Base-by-base conservation (phyloP, 257 asterid species). In the Capsicum rhomboideum region DNA sequence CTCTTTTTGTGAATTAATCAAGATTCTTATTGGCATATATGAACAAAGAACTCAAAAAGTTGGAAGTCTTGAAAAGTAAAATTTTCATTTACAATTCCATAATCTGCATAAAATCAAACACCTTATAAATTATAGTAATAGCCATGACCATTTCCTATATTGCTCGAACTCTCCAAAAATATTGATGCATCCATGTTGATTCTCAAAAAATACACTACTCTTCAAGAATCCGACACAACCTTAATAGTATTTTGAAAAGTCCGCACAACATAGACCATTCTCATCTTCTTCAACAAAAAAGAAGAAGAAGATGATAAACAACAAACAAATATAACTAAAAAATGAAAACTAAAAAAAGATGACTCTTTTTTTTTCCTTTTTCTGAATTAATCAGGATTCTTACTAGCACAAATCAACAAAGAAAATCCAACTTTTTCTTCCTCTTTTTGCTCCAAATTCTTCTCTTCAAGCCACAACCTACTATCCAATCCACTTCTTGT, bases 381-480 rank as follows among this genome's bases (percentile, higher is more conserved):
- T 21, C 42, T 63, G 20, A 53, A 17, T 88, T 83, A 93, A 83
- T 87, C 90, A 54, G 97, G 92, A 84, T 87, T 89, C 86, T 91
- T 93, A 74, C 88, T 67, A 21, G 97, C 99, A 89, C 87, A 91
- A 72, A 96, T 91, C 85, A 94, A 84, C 55, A 96, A 86, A 82
- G 96, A 96, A 84, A 91, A 93, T 10, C 92, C 94, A 77, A 68
- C 80, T 44, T 88, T 89, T 52, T 87, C 92, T 16, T 83, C 78
- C 11, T 83, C 89, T 29, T 90, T 88, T 77, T 88, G 90, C 58
- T 87, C 89, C 75, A 88, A 78, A 50, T 58, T 83, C 53, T 87
- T 88, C 82, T 93, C 97, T 50, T 93, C 96, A 79, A 94, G 59
- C 99, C 99, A 96, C 34, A 96, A 78, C 83, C 99, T 89, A 85